Percentiles rank a stretch among this genome's conserved stretches.
Conservation (phyloP, 352 stramenopile species). For the Blastocystis sp. region DNA sequence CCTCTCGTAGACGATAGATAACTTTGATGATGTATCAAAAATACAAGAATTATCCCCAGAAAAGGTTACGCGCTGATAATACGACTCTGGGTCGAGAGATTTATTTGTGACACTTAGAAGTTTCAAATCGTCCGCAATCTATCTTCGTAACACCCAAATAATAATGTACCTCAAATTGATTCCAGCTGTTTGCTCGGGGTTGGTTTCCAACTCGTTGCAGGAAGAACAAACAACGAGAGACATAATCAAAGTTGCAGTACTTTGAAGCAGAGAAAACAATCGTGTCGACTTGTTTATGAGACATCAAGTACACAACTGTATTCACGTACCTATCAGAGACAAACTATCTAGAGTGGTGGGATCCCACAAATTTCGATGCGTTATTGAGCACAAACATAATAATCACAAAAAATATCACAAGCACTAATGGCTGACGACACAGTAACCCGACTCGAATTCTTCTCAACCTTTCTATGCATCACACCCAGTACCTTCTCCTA, state of each 20-base stretch:
- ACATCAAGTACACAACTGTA: not conserved
- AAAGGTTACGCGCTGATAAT: not conserved
- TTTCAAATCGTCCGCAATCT: not conserved
- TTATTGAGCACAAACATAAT: not conserved
- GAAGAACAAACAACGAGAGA: not conserved
- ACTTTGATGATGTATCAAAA: slow-evolving; percentile 38
- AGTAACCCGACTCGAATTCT: not conserved
- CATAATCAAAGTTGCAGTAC: not conserved
- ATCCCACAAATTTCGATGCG: not conserved
- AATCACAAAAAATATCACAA: slow-evolving; percentile 15
- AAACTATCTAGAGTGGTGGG: not conserved
- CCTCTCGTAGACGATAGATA: not conserved
- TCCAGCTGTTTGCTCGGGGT: not conserved
- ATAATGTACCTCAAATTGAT: not conserved
- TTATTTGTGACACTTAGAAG: not conserved
- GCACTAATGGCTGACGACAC: slow-evolving; percentile 24
- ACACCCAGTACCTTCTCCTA: not conserved
- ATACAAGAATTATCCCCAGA: not conserved
- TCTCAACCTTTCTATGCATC: not conserved
- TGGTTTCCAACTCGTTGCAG: slow-evolving; percentile 1
- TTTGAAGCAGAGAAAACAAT: not conserved
- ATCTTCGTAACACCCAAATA: not conserved
- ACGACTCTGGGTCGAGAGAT: not conserved
- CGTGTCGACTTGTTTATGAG: slow-evolving; percentile 25
- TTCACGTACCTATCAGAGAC: not conserved